Evolutionary conservation across 164 flowering plant species (phyloP), one percentile per base, ranked within the genome.

Genomic region (Tinospora cordifolia): DNA sequence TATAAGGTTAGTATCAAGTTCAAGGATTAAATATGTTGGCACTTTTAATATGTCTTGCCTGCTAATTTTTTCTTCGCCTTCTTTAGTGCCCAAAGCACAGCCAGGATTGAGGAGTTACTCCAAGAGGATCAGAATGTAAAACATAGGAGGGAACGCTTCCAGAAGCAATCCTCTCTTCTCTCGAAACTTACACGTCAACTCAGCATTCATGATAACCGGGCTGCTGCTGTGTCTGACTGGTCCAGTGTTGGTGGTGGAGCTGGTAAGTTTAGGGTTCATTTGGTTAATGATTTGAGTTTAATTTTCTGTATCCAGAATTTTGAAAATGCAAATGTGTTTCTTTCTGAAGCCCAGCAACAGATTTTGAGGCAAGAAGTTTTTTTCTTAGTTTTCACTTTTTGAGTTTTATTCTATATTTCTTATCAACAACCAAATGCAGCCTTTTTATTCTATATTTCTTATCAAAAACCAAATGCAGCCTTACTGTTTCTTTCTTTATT

Each of bases 71-170:
- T 27, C 3, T 77, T 54, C n/a, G 60, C 60, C 60, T 19, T 54
- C 14, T 38, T 6, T 27, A 91, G 97, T 80, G 79, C 87, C 49
- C 94, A 89, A 82, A 91, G 88, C 85, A 83, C 81, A 0, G 86
- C 83, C 10, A 88, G 79, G 83, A 91, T 95, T 69, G 99, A 91
- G 71, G 92, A 92, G 78, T 83, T 95, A 71, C 90, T 95, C 63
- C 85, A 72, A 73, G 99, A 95, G 78, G 99, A 95, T 80, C 92
- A 88, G 46, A 92, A 92, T 79, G 92, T 83, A 14, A 95, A 87
- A 80, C 83, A 88, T 11, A 86, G 81, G 79, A 83, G 99, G 71
- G 99, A 95, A 62, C 89, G 90, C 0, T 78, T 41, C 74, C 90
- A 92, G 79, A 95, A 88, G 74, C 98, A 95, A 75, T 90, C 97